phyloP scores from a whole-genome alignment of 345 rosid genomes.

The Syzygium aromaticum region DNA sequence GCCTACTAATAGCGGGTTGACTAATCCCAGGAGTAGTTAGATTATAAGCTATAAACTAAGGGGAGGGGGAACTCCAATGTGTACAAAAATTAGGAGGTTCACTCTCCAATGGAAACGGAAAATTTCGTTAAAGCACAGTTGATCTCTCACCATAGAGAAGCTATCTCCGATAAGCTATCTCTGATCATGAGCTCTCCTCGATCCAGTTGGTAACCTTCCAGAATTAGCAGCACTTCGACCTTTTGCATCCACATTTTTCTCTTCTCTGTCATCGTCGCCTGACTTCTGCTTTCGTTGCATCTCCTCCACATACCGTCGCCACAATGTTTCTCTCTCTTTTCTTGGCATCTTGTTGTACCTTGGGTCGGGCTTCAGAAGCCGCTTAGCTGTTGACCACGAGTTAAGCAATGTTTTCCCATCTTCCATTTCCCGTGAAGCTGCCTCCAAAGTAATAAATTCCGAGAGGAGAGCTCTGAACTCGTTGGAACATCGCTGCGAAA shows the following conservation, averaged over 20 bases:
- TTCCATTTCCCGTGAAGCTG: slow-evolving; percentile 58
- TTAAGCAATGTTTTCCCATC: slow-evolving; percentile 69
- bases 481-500: slow-evolving; percentile 46
- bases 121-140: neutral
- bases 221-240: slow-evolving; percentile 33
- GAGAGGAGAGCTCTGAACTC: slow-evolving; percentile 64
- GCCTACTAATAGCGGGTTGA: neutral
- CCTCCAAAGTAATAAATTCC: slow-evolving; percentile 64
- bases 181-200: slow-evolving; percentile 39
- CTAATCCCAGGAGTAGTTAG: neutral
- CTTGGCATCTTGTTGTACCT: slow-evolving; percentile 84
- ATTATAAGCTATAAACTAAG: neutral
- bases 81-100: slow-evolving; percentile 1
- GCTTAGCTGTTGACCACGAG: slow-evolving; percentile 94
- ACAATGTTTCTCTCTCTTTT: slow-evolving; percentile 65
- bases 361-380: slow-evolving; percentile 56
- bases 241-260: slow-evolving; percentile 33
- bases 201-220: slow-evolving; percentile 17
- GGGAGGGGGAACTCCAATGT: neutral
- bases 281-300: slow-evolving; percentile 48
- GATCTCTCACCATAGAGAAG: neutral
- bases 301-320: slow-evolving; percentile 74
- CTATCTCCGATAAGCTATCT: slow-evolving; percentile 30
- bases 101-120: neutral
- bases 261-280: slow-evolving; percentile 28